phyloP scores from a whole-genome alignment of 176 grass and related monocot genomes.

The Juncus inflexus region DNA sequence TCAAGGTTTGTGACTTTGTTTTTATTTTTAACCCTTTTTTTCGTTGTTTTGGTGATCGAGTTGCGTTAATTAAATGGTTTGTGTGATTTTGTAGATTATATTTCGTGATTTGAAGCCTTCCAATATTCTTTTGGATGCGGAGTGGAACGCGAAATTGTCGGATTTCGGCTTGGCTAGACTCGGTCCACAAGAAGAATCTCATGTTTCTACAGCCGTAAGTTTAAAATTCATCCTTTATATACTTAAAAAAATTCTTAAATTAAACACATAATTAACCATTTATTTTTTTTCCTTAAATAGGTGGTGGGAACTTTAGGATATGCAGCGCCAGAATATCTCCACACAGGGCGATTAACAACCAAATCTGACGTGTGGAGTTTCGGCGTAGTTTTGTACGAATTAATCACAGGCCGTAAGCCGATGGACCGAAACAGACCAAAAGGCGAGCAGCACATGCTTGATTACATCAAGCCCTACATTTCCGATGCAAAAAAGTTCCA shows the following conservation, averaged over 20 bases:
- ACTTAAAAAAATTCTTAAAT: not conserved
- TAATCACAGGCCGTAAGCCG: slow-evolving; percentile 75
- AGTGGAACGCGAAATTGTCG: slow-evolving; percentile 94
- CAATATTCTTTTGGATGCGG: slow-evolving; percentile 78
- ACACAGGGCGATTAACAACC: slow-evolving; percentile 71
- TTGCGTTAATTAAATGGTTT: not conserved
- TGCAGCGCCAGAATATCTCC: slow-evolving; percentile 92
- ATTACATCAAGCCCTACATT: slow-evolving; percentile 73
- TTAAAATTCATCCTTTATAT: not conserved
- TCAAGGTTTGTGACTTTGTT: slow-evolving; percentile 40
- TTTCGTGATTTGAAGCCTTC: slow-evolving; percentile 96
- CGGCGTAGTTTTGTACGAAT: slow-evolving; percentile 74
- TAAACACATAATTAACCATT: slow-evolving; percentile 12
- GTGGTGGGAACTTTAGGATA: slow-evolving; percentile 91
- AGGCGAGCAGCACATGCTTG: slow-evolving; percentile 77
- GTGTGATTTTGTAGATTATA: slow-evolving; percentile 58
- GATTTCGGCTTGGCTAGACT: slow-evolving; percentile 96
- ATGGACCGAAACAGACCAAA: slow-evolving; percentile 73
- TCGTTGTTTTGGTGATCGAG: not conserved
- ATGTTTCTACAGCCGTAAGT: slow-evolving; percentile 89
- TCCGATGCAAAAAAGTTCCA: slow-evolving; percentile 55
- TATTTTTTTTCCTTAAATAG: slow-evolving; percentile 29
- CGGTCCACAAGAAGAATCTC: slow-evolving; percentile 65
- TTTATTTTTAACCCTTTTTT: not conserved
- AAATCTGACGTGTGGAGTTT: slow-evolving; percentile 96